phyloP scores from a whole-genome alignment of 73 alveolate genomes.

The Paramecium bursaria region DNA sequence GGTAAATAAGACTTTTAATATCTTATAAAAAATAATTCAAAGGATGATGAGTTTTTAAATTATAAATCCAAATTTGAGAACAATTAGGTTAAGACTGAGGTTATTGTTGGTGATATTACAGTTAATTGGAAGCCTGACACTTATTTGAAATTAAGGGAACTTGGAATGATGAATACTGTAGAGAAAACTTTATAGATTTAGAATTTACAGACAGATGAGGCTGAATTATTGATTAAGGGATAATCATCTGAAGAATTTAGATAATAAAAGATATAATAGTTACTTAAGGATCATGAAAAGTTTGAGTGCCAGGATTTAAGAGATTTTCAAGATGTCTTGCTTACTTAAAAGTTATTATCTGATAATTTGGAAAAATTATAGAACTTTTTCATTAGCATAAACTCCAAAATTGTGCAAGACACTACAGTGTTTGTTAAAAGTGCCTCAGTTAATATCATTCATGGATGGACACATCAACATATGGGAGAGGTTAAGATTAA shows the following conservation, averaged over 20 bases:
- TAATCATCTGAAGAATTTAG: not conserved
- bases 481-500: not conserved
- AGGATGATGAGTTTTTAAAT: not conserved
- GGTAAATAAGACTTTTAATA: slow-evolving; percentile 28
- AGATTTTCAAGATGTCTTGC: not conserved
- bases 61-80: not conserved
- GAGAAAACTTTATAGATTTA: not conserved
- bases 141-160: not conserved
- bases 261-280: slow-evolving; percentile 13
- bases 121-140: slow-evolving; percentile 48
- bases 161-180: not conserved
- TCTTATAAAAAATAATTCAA: not conserved
- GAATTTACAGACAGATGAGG: slow-evolving; percentile 20
- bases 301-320: not conserved
- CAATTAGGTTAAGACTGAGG: not conserved
- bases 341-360: not conserved
- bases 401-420: not conserved
- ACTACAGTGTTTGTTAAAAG: not conserved
- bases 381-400: not conserved
- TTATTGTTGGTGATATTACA: not conserved
- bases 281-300: not conserved
- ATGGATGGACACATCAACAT: slow-evolving; percentile 19
- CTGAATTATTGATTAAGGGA: not conserved
- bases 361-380: not conserved
- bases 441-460: slow-evolving; percentile 7